Percentiles rank a stretch among this genome's conserved stretches.
phyloP scores from a whole-genome alignment of 2,329 filamentous ascomycete species.

The Verticillium tricorpus region DNA sequence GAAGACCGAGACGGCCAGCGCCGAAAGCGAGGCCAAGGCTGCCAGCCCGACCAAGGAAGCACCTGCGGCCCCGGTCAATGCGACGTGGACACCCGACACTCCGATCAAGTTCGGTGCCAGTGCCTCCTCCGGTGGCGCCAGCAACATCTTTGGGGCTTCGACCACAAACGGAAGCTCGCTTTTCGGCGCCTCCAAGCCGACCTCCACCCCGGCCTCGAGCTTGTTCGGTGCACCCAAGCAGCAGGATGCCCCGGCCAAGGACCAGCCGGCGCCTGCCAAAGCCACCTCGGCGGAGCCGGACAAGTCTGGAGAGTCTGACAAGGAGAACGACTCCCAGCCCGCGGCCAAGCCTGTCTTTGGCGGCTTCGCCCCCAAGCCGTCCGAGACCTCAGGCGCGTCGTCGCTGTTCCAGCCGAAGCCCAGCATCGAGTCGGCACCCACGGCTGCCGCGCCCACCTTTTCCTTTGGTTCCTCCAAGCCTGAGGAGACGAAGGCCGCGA shows the following conservation, averaged over 20 bases:
- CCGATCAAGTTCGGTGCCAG: conserved; percentile 51
- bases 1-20: conserved; percentile 21
- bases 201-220: conserved; percentile 20
- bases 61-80: conserved; percentile 25
- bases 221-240: conserved; percentile 31
- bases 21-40: conserved; percentile 17
- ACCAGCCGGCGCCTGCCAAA: conserved; percentile 15
- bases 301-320: conserved; percentile 36
- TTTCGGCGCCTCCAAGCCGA: conserved; percentile 30
- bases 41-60: conserved; percentile 28
- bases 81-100: conserved; percentile 43
- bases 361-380: conserved; percentile 18
- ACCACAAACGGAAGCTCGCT: conserved; percentile 24
- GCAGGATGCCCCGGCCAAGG: neutral
- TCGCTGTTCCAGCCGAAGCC: conserved; percentile 29
- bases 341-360: conserved; percentile 23
- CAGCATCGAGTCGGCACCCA: conserved; percentile 20
- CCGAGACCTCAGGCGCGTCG: conserved; percentile 11
- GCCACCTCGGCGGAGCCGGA: conserved; percentile 14
- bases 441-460: conserved; percentile 15
- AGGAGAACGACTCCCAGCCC: conserved; percentile 35
- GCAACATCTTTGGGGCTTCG: conserved; percentile 13
- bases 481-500: conserved; percentile 7
- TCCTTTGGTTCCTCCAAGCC: conserved; percentile 11
- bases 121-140: conserved; percentile 17